phyloP scores from a whole-genome alignment of 352 stramenopile species.

The Aphanomyces stellatus region DNA sequence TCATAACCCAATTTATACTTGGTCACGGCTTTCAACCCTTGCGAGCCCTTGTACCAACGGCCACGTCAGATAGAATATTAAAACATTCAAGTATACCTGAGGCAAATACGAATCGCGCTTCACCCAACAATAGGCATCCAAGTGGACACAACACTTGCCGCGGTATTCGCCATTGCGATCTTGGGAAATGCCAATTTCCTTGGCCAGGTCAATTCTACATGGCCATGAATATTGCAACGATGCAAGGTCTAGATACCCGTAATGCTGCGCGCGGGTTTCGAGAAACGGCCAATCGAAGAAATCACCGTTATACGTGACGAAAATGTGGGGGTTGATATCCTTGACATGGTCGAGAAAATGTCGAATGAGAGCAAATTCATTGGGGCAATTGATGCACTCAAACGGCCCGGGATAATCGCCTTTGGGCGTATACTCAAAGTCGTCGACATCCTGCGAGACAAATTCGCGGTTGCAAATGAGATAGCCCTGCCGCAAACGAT shows the following conservation, averaged over 20 bases:
- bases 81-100: too few relatives aligned
- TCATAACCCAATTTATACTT: constrained; percentile 99
- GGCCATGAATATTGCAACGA: constrained; percentile 25
- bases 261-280: constrained; percentile 83
- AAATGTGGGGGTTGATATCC: constrained; percentile 94
- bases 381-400: constrained; percentile 94
- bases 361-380: constrained; percentile 73
- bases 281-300: constrained; percentile 99
- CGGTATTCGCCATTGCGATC: constrained; percentile 80
- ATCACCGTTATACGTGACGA: constrained; percentile 99
- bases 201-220: constrained; percentile 27
- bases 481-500: constrained; percentile 64
- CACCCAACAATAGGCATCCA: constrained; percentile 99
- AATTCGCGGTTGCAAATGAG: constrained; percentile 96
- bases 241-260: constrained; percentile 82
- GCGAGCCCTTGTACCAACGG: too few relatives aligned
- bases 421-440: constrained; percentile 99
- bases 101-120: constrained; percentile 99
- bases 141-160: constrained; percentile 89
- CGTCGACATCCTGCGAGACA: constrained; percentile 94
- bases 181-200: constrained; percentile 23
- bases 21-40: constrained; percentile 98
- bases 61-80: too few relatives aligned
- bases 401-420: constrained; percentile 87
- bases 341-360: constrained; percentile 89